A percentile compares a stretch with the other conserved stretches of the same genome.
Conservation (phyloP, 257 asterid genomes). For the Jasminum sambac region DNA sequence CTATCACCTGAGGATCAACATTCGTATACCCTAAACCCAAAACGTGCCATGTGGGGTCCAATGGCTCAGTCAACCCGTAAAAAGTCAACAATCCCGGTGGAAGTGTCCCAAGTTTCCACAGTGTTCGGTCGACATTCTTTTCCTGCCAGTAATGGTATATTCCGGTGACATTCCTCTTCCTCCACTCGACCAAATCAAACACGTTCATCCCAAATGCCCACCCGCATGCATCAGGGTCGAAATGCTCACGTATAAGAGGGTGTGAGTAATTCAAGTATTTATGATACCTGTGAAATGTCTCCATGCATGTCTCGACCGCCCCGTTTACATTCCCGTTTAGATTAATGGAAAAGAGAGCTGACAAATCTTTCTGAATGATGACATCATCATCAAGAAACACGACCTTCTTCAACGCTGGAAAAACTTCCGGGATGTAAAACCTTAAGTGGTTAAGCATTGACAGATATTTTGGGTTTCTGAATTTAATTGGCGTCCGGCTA, state of each 20-base stretch:
- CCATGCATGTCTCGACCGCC: constrained; percentile 56
- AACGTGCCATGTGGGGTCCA: constrained; percentile 47
- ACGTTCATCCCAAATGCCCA: constrained; percentile 59
- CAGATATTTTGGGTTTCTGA: constrained; percentile 47
- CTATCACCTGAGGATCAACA: constrained; percentile 40
- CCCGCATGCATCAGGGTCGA: constrained; percentile 62
- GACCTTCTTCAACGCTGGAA: constrained; percentile 41
- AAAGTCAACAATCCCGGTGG: constrained; percentile 53
- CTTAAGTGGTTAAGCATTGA: constrained; percentile 56
- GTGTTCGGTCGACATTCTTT: constrained; percentile 40
- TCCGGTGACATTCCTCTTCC: constrained; percentile 47
- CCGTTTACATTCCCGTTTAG: constrained; percentile 53
- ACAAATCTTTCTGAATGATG: constrained; percentile 50
- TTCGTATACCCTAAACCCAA: constrained; percentile 51
- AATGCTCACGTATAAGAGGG: constrained; percentile 42
- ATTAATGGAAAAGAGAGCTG: constrained; percentile 37
- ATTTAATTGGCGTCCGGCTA: constrained; percentile 43
- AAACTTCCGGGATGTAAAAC: constrained; percentile 51
- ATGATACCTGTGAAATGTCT: constrained; percentile 49
- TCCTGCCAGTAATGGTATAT: constrained; percentile 58
- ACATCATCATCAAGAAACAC: constrained; percentile 52
- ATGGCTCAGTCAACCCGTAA: constrained; percentile 49
- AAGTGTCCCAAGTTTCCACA: constrained; percentile 54
- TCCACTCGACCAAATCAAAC: constrained; percentile 50
- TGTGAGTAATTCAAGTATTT: constrained; percentile 47